Conservation (phyloP, 208 protist genomes). For the Paratrypanosoma confusum region DNA sequence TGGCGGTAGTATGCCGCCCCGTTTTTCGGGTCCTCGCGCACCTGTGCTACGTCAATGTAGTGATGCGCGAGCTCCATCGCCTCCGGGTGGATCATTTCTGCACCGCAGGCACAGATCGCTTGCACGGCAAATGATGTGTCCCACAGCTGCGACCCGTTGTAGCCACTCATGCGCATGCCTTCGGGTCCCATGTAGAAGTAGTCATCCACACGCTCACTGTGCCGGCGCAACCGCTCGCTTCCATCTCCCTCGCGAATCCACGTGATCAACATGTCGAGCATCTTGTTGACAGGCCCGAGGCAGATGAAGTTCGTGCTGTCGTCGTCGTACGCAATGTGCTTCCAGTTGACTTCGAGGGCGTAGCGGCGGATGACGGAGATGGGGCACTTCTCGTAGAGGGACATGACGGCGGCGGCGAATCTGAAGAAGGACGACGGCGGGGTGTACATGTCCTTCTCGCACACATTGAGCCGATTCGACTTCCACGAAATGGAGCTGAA, state of each 20-base stretch:
- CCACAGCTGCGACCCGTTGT: constrained; percentile 98
- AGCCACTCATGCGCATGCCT: constrained; percentile 96
- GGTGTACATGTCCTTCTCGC: constrained; percentile 84
- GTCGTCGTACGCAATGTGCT: constrained; percentile 93
- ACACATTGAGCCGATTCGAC: constrained; percentile 47
- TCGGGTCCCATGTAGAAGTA: constrained; percentile 93
- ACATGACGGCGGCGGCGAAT: constrained; percentile 29
- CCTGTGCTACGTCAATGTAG: constrained; percentile 90
- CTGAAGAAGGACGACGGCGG: constrained; percentile 74
- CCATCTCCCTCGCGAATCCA: constrained; percentile 86
- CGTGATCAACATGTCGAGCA: constrained; percentile 93
- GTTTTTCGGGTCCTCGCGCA: constrained; percentile 82
- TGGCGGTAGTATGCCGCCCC: constrained; percentile 87
- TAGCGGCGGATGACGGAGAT: constrained; percentile 63
- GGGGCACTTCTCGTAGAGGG: constrained; percentile 73
- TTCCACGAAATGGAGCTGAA: constrained; percentile 85
- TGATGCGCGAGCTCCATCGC: constrained; percentile 79
- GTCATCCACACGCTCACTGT: constrained; percentile 87
- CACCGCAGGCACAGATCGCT: constrained; percentile 78
- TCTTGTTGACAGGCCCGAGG: constrained; percentile 95
- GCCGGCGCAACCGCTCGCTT: constrained; percentile 71
- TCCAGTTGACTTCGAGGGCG: constrained; percentile 67
- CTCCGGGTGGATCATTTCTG: constrained; percentile 44
- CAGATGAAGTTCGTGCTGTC: constrained; percentile 93
- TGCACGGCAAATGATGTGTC: constrained; percentile 96